These are phyloP conservation scores for Thymus mandschuricus DNA, from an alignment of 257 asterid species.

Conservation along the genomic window DNA sequence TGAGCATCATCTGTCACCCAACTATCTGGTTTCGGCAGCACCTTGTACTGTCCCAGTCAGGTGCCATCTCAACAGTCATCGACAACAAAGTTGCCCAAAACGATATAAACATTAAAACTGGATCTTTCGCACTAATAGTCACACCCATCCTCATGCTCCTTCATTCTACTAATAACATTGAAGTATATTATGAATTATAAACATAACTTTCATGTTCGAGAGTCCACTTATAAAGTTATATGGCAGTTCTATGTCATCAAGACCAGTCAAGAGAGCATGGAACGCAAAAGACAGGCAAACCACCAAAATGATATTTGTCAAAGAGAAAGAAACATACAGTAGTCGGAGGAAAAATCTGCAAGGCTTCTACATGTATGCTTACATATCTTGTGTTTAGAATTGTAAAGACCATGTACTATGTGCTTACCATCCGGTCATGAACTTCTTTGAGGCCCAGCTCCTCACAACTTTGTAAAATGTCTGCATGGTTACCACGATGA, in stretches of 20 bases:
- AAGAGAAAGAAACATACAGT: not conserved
- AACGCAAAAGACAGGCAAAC: constrained; percentile 22
- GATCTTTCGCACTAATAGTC: not conserved
- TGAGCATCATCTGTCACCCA: not conserved
- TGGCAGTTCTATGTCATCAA: not conserved
- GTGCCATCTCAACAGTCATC: constrained; percentile 8
- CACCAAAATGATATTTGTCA: constrained; percentile 10
- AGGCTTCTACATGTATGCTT: constrained; percentile 14
- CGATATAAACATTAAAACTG: not conserved
- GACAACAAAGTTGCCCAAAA: constrained; percentile 8
- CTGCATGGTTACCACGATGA: constrained; percentile 50
- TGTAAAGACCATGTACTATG: constrained; percentile 22
- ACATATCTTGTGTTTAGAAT: constrained; percentile 6
- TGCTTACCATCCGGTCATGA: constrained; percentile 96
- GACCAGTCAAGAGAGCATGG: constrained; percentile 15
- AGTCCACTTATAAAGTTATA: not conserved
- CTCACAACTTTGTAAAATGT: constrained; percentile 88
- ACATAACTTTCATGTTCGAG: not conserved
- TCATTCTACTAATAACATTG: not conserved
- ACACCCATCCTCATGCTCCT: constrained; percentile 8
- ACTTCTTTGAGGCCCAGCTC: constrained; percentile 98
- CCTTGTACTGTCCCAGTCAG: constrained; percentile 3
- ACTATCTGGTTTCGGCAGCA: constrained; percentile 4
- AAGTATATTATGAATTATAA: not conserved
- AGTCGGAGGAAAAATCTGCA: constrained; percentile 11